Evolutionary conservation across 495 filamentous ascomycete genomes (phyloP), one percentile per base, ranked within the genome.

Genomic region (Beverwykella pulmonaria): DNA sequence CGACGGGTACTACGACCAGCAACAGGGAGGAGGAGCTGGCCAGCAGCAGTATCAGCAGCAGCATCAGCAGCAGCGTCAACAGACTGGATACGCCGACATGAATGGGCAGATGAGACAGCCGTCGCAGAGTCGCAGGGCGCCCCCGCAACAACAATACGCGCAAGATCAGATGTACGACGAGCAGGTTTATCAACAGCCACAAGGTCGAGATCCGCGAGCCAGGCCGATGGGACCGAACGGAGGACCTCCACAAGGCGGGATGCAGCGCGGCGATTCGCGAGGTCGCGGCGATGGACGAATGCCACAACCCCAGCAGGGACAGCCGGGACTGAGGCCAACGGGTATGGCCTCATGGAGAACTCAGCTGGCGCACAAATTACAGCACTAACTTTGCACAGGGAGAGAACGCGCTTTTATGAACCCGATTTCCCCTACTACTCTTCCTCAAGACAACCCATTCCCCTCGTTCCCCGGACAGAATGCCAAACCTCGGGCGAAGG

Each of bases 361-460:
- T 8, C 19, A 27, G 9, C 17, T 23, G 23, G 19, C 9, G 54
- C 6, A 52, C 48, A 52, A 29, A 7, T 36, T 26, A 10, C n/a
- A 12, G 23, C n/a, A 26, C 54, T 68, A 36, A 68, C 46, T 19
- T n/a, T 15, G 10, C 10, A 25, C 59, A 68, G 54, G 73, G 68
- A 46, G 70, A 59, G 67, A 71, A 48, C 73, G 76, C 50, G 57
- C 76, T 12, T 55, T 75, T 14, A 64, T 73, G 15, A 70, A 78
- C 9, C 79, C 79, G 6, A 73, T 76, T 20, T 79, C 76, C 22
- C 82, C 86, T 9, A 79, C 81, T 12, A 79, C 79, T 4, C 71
- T 79, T 44, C 76, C 83, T n/a, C 88, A 84, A 72, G 87, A 89
- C 49, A 87, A 86, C 65, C 84, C 88, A 3, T 92, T 90, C 63